A percentile compares a stretch with the other conserved stretches of the same genome.
Evolutionary conservation across 345 rosid genomes (phyloP).

Genomic region (Moricandia moricandioides): DNA sequence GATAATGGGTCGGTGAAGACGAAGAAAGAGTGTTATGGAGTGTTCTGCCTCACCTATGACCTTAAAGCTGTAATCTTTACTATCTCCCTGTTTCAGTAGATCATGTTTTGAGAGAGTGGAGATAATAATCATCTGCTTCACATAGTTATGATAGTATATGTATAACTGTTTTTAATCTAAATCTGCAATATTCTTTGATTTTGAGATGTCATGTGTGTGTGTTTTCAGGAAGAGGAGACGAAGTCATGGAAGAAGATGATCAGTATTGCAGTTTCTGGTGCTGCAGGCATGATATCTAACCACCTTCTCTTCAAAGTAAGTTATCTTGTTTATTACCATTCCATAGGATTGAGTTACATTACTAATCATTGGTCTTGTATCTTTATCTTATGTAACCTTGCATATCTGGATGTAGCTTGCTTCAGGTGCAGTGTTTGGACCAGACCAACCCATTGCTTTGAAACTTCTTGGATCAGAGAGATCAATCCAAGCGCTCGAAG

Average conservation of each 20-base stretch:
- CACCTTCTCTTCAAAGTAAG: constrained; percentile 96
- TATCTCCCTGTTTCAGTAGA: neutral
- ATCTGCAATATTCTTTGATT: neutral
- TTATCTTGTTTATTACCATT: neutral
- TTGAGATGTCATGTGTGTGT: neutral
- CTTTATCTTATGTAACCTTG: constrained; percentile 17
- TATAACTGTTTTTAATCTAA: neutral
- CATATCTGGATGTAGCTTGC: constrained; percentile 61
- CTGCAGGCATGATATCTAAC: constrained; percentile 97
- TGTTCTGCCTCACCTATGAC: constrained; percentile 94
- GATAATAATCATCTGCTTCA: constrained; percentile 9
- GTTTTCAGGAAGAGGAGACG: constrained; percentile 82
- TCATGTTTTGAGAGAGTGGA: neutral
- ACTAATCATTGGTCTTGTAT: neutral
- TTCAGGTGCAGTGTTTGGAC: constrained; percentile 90
- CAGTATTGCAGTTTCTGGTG: constrained; percentile 84
- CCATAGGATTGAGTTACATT: neutral
- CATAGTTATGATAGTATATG: neutral
- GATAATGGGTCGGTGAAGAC: constrained; percentile 39
- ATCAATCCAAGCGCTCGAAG: constrained; percentile 94
- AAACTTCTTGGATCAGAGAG: constrained; percentile 93
- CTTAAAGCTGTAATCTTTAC: constrained; percentile 70
- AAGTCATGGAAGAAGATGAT: constrained; percentile 85
- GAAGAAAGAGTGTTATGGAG: constrained; percentile 76
- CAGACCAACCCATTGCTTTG: constrained; percentile 83